Conservation (phyloP, 225 moss, liverwort and hornwort genomes). For the Asterella californica region DNA sequence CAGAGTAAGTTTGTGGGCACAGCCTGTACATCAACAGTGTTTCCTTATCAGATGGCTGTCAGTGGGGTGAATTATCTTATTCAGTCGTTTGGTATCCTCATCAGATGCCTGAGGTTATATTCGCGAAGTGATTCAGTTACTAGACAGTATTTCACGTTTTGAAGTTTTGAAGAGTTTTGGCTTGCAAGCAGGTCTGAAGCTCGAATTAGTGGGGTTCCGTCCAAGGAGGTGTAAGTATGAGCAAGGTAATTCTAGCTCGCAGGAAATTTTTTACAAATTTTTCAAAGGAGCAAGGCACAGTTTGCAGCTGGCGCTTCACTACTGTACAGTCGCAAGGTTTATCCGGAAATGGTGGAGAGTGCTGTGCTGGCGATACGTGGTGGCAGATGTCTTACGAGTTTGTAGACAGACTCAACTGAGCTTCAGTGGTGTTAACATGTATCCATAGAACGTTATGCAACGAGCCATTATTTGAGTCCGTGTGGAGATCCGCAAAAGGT, state of each 20-base stretch:
- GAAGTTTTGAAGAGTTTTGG: constrained; percentile 5
- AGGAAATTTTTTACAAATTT: neutral
- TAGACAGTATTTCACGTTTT: neutral
- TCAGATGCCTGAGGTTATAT: neutral
- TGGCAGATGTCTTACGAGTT: neutral
- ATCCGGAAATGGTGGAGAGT: neutral
- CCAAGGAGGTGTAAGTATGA: neutral
- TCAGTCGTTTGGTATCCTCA: constrained; percentile 10
- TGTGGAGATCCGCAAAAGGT: neutral
- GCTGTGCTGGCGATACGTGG: neutral
- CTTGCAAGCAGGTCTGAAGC: constrained; percentile 5
- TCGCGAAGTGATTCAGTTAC: neutral
- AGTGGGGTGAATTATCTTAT: neutral
- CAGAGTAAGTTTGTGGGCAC: constrained; percentile 3
- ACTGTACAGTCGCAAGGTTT: constrained; percentile 9
- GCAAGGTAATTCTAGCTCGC: neutral
- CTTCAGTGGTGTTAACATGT: neutral
- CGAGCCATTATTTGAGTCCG: neutral
- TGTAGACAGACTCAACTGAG: neutral
- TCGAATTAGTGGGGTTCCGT: constrained; percentile 1
- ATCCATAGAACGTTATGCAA: neutral
- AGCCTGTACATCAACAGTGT: constrained; percentile 11
- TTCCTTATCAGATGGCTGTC: neutral
- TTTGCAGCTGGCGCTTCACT: neutral
- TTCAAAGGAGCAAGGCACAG: neutral